Evolutionary conservation across 495 filamentous ascomycete genomes (phyloP).

Genomic region (Astrothelium subdiscretum): DNA sequence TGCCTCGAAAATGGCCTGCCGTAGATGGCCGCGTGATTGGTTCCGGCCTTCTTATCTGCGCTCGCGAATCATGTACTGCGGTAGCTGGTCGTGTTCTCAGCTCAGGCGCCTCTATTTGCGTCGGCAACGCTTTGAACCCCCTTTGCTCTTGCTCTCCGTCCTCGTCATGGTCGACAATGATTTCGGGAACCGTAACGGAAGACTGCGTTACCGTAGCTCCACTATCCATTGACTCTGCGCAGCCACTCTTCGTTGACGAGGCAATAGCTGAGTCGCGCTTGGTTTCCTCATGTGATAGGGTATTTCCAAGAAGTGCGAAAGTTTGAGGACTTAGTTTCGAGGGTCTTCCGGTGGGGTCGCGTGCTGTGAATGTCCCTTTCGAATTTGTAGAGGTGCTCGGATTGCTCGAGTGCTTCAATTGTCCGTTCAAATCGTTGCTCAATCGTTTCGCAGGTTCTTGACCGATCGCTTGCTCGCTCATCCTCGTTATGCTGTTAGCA

Average conservation of each 20-base stretch:
- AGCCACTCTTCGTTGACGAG: conserved; percentile 5
- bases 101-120: background rate
- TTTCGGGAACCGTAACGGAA: background rate
- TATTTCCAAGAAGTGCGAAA: background rate
- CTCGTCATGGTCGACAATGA: background rate
- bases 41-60: background rate
- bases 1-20: conserved; percentile 34
- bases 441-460: background rate
- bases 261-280: conserved; percentile 21
- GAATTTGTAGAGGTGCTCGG: background rate
- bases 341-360: background rate
- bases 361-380: background rate
- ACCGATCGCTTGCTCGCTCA: background rate
- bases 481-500: background rate
- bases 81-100: background rate
- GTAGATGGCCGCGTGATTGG: conserved; percentile 10
- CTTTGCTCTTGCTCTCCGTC: background rate
- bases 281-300: conserved; percentile 5
- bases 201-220: background rate
- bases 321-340: background rate
- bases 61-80: background rate
- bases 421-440: background rate
- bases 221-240: background rate
- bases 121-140: background rate
- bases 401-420: background rate